These are phyloP conservation scores for Micractinium conductrix DNA, from an alignment of 139 green algal genomes.

Conservation along the genomic window DNA sequence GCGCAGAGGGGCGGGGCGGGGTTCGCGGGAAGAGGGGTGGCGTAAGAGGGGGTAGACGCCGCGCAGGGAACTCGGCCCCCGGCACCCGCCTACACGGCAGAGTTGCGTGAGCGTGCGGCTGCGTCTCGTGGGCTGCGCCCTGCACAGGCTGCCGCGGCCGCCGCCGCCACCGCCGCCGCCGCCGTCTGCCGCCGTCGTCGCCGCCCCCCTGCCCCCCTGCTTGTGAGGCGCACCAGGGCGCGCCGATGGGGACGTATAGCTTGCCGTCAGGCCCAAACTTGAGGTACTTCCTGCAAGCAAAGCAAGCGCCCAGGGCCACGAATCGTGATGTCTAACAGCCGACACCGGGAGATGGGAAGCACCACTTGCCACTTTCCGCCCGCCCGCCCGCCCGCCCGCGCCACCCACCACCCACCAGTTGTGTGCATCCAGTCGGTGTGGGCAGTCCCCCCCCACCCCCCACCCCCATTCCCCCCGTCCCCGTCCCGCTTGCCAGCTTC, in stretches of 20 bases:
- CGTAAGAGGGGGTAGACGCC: too few relatives aligned
- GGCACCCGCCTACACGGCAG: too few relatives aligned
- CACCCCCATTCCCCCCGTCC: neutral
- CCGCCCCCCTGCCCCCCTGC: too few relatives aligned
- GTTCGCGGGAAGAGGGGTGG: neutral
- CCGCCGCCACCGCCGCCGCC: too few relatives aligned
- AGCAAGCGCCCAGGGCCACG: neutral
- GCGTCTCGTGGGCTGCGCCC: too few relatives aligned
- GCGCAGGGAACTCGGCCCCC: too few relatives aligned
- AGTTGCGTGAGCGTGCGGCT: too few relatives aligned
- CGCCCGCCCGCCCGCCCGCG: neutral
- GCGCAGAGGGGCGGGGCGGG: neutral
- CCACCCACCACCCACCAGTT: too few relatives aligned
- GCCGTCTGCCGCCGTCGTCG: too few relatives aligned
- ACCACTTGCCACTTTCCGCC: neutral
- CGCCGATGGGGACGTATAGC: conserved; percentile 44
- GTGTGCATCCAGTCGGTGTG: neutral
- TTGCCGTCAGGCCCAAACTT: conserved; percentile 41
- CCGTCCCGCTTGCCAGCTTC: too few relatives aligned
- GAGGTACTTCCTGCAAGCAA: conserved; percentile 25
- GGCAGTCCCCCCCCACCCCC: neutral
- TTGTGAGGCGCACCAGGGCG: conserved; percentile 7
- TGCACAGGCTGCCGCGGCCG: too few relatives aligned
- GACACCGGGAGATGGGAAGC: neutral
- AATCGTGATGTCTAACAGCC: neutral